Conservation (phyloP, 2,329 filamentous ascomycete genomes). For the Microthyrium microscopicum region DNA sequence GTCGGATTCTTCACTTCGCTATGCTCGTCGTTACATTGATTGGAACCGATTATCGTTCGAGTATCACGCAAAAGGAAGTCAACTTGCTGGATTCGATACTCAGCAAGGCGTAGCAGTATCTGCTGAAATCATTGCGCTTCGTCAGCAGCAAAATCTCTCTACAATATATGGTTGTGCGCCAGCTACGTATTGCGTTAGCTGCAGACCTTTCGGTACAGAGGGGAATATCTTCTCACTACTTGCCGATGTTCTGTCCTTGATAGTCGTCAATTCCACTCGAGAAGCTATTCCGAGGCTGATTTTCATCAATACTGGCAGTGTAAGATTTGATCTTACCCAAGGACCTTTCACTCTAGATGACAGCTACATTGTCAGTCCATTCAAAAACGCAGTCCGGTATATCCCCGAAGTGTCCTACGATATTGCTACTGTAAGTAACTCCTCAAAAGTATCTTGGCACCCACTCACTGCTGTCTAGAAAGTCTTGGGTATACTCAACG, state of each 20-base stretch:
- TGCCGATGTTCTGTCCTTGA: slow-evolving; percentile 31
- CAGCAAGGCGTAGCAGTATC: slow-evolving; percentile 30
- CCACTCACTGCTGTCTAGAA: slow-evolving; percentile 10
- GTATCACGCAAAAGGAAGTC: slow-evolving; percentile 40
- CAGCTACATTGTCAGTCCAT: slow-evolving; percentile 39
- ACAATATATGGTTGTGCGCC: slow-evolving; percentile 43
- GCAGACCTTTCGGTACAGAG: slow-evolving; percentile 34
- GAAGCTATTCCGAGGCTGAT: slow-evolving; percentile 36
- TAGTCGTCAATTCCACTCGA: slow-evolving; percentile 37
- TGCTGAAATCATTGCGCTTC: slow-evolving; percentile 31
- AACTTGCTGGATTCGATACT: slow-evolving; percentile 32
- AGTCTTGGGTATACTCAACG: slow-evolving; percentile 28
- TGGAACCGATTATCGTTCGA: slow-evolving; percentile 51
- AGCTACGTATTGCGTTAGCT: slow-evolving; percentile 40
- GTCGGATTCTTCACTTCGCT: slow-evolving; percentile 22
- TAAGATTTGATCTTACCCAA: slow-evolving; percentile 46
- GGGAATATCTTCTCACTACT: slow-evolving; percentile 41
- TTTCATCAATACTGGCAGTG: slow-evolving; percentile 42
- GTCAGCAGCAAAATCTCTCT: slow-evolving; percentile 38
- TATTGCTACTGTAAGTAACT: slow-evolving; percentile 18
- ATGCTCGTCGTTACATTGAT: slow-evolving; percentile 47
- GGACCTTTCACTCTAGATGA: slow-evolving; percentile 43
- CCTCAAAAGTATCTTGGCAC: background rate
- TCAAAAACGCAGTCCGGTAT: slow-evolving; percentile 36
- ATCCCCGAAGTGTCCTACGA: slow-evolving; percentile 35